Conservation (phyloP, 495 filamentous ascomycete species). For the Massariosphaeria phaeospora region DNA sequence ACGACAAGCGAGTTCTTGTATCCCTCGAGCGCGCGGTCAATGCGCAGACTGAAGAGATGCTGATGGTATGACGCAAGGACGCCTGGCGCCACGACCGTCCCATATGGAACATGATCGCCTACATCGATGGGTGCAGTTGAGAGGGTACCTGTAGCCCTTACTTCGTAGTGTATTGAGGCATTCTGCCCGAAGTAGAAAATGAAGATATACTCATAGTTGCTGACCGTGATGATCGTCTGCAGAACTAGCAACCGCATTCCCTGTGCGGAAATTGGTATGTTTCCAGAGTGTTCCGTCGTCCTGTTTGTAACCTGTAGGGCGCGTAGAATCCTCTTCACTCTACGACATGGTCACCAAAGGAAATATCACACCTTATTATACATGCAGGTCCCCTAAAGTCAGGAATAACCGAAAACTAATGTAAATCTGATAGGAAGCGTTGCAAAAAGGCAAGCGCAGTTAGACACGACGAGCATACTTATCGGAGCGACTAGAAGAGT, state of each 20-base stretch:
- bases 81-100: constrained; percentile 31
- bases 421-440: constrained; percentile 34
- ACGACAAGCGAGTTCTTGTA: constrained; percentile 27
- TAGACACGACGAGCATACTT: constrained; percentile 28
- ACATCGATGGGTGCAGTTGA: constrained; percentile 30
- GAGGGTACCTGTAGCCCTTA: constrained; percentile 34
- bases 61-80: constrained; percentile 36
- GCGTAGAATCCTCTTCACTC: constrained; percentile 30
- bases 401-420: too few species aligned
- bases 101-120: constrained; percentile 28
- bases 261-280: constrained; percentile 35
- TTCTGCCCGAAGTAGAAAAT: constrained; percentile 33
- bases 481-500: too few species aligned
- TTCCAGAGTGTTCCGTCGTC: constrained; percentile 39
- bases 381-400: constrained; percentile 29
- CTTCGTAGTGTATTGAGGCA: constrained; percentile 33
- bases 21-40: constrained; percentile 35
- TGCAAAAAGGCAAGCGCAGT: constrained; percentile 35
- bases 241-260: constrained; percentile 34
- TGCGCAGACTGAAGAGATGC: constrained; percentile 35
- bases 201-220: constrained; percentile 38
- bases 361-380: too few species aligned
- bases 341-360: constrained; percentile 22
- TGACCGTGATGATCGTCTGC: constrained; percentile 33
- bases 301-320: constrained; percentile 38